Percentiles rank a stretch among this genome's conserved stretches.
Conservation (phyloP, 352 stramenopile species). For the Globisporangium rhizosaccharum region DNA sequence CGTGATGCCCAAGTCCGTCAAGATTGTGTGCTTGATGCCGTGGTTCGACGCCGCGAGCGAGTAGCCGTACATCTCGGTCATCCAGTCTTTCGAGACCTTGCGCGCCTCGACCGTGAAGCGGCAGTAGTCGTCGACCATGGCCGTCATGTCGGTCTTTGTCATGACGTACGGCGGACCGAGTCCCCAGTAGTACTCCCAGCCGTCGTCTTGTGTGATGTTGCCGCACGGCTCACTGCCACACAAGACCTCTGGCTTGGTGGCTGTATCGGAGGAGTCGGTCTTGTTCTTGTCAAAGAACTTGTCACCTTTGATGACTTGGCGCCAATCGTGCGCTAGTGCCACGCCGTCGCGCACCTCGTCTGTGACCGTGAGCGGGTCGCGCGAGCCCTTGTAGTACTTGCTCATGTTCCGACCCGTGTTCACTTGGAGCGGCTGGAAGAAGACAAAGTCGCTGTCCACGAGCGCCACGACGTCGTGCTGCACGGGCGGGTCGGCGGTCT, state of each 20-base stretch:
- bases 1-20: conserved; percentile 40
- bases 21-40: conserved; percentile 46
- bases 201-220: conserved; percentile 8
- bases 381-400: conserved; percentile 18
- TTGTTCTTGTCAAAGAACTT: conserved; percentile 22
- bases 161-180: conserved; percentile 31
- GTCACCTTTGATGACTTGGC: conserved; percentile 3
- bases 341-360: conserved; percentile 17
- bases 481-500: conserved; percentile 18
- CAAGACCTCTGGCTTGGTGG: not conserved
- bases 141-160: conserved; percentile 17
- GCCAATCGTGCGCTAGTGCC: conserved; percentile 17
- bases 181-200: conserved; percentile 21
- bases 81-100: conserved; percentile 28
- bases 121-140: conserved; percentile 27
- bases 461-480: conserved; percentile 19
- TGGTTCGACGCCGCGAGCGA: conserved; percentile 44
- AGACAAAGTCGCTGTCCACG: conserved; percentile 16
- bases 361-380: conserved; percentile 7
- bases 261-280: too few species aligned
- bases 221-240: conserved; percentile 2
- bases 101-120: conserved; percentile 15
- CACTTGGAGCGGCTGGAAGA: conserved; percentile 16
- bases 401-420: conserved; percentile 10
- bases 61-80: conserved; percentile 61